These are phyloP conservation scores for Cyathus striatus DNA, from an alignment of 768 basidiomycete genomes.

Conservation along the genomic window DNA sequence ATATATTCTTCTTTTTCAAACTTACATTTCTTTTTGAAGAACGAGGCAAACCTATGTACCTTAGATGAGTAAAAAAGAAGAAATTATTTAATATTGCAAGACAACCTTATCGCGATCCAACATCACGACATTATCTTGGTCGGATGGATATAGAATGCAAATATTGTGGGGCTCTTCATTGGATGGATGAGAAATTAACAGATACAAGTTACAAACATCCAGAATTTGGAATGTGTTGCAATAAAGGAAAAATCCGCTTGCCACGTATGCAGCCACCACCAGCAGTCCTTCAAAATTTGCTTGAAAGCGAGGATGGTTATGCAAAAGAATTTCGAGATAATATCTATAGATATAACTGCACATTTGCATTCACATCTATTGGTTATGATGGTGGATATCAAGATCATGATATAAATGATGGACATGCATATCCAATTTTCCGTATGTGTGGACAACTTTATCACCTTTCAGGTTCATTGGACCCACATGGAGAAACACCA, in stretches of 20 bases:
- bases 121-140: too few relatives aligned
- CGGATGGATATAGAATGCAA: slow-evolving; percentile 28
- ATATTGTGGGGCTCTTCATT: slow-evolving; percentile 29
- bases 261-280: slow-evolving; percentile 15
- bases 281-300: slow-evolving; percentile 13
- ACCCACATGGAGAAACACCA: slow-evolving; percentile 15
- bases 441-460: slow-evolving; percentile 27
- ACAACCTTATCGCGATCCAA: too few relatives aligned
- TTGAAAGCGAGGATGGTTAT: slow-evolving; percentile 6
- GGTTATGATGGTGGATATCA: slow-evolving; percentile 21
- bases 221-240: slow-evolving; percentile 31
- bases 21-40: too few relatives aligned
- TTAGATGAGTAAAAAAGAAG: too few relatives aligned
- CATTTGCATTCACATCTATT: slow-evolving; percentile 34
- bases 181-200: slow-evolving; percentile 20
- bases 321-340: slow-evolving; percentile 24
- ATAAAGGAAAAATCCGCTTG: slow-evolving; percentile 24
- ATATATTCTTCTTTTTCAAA: too few relatives aligned
- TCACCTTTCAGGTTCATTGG: slow-evolving; percentile 28
- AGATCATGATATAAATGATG: too few relatives aligned
- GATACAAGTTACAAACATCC: slow-evolving; percentile 3
- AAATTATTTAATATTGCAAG: too few relatives aligned
- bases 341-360: slow-evolving; percentile 35
- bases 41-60: too few relatives aligned
- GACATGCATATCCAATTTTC: slow-evolving; percentile 27